Conservation (phyloP, 2,329 filamentous ascomycete species). For the Cercospora canescens region DNA sequence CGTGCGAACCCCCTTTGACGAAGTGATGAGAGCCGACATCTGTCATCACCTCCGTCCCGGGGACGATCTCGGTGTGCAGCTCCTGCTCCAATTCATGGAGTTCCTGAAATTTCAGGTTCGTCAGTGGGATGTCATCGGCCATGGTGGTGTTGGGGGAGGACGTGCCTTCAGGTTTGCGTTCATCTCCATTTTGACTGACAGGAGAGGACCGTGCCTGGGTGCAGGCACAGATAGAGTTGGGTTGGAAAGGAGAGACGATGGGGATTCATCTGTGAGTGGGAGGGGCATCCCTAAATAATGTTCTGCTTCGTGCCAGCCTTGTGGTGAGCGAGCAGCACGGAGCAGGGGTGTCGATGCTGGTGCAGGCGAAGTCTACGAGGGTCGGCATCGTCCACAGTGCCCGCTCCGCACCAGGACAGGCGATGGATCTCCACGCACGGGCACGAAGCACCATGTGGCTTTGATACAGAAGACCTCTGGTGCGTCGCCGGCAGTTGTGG, state of each 20-base stretch:
- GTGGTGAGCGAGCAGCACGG: not conserved
- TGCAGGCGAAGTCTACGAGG: not conserved
- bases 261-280: not conserved
- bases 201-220: not conserved
- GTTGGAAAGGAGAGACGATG: slow-evolving; percentile 7
- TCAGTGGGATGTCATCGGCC: slow-evolving; percentile 21
- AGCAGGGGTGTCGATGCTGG: not conserved
- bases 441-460: not conserved
- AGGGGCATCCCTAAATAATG: slow-evolving; percentile 12
- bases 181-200: slow-evolving; percentile 23
- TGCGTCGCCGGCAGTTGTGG: not conserved
- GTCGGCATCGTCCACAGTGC: not conserved
- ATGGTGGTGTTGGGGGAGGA: slow-evolving; percentile 1
- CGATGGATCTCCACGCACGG: not conserved
- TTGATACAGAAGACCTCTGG: not conserved
- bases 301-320: slow-evolving; percentile 2
- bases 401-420: not conserved
- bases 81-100: slow-evolving; percentile 51
- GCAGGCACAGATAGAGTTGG: slow-evolving; percentile 4
- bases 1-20: slow-evolving; percentile 54
- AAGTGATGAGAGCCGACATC: slow-evolving; percentile 65
- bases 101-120: slow-evolving; percentile 36
- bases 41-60: slow-evolving; percentile 61
- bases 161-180: slow-evolving; percentile 20
- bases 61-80: slow-evolving; percentile 55